phyloP scores from a whole-genome alignment of 2,329 filamentous ascomycete genomes.

The Didymella pomorum region DNA sequence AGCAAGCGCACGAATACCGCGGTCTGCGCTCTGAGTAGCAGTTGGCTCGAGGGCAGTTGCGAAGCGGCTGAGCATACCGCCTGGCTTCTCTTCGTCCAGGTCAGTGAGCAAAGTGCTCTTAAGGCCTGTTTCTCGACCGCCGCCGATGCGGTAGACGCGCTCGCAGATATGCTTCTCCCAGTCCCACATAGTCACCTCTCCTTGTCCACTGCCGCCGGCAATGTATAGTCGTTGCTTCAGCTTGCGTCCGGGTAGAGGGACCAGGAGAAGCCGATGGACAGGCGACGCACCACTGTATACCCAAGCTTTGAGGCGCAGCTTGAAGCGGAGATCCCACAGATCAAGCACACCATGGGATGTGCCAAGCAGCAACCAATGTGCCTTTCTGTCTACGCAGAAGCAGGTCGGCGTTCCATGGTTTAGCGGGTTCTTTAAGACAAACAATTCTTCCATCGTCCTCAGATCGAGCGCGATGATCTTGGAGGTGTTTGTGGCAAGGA shows the following conservation, averaged over 20 bases:
- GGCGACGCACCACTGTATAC: conserved; percentile 81
- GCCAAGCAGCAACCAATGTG: conserved; percentile 89
- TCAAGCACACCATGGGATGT: conserved; percentile 93
- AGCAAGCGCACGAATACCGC: conserved; percentile 77
- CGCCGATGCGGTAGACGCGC: conserved; percentile 79
- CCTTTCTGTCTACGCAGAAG: conserved; percentile 85
- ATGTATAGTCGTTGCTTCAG: conserved; percentile 83
- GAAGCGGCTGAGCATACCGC: conserved; percentile 86
- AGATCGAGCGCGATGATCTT: conserved; percentile 86
- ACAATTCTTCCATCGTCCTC: conserved; percentile 83
- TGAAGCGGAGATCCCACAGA: conserved; percentile 97
- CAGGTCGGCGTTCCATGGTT: conserved; percentile 92
- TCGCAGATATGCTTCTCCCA: conserved; percentile 87
- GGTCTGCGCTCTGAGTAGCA: conserved; percentile 63
- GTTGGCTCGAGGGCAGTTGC: conserved; percentile 70
- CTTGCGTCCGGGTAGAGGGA: conserved; percentile 67
- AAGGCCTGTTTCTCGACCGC: conserved; percentile 40
- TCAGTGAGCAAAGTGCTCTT: conserved; percentile 77
- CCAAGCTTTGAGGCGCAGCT: conserved; percentile 85
- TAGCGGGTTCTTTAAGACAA: conserved; percentile 82
- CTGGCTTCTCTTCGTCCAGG: conserved; percentile 85
- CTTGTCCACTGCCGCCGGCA: conserved; percentile 83
- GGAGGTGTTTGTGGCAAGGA: conserved; percentile 86
- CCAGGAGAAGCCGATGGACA: conserved; percentile 74
- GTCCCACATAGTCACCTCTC: conserved; percentile 95